These are phyloP conservation scores for Epichloe uncinata DNA, from an alignment of 2,329 filamentous ascomycete species.

Conservation along the genomic window DNA sequence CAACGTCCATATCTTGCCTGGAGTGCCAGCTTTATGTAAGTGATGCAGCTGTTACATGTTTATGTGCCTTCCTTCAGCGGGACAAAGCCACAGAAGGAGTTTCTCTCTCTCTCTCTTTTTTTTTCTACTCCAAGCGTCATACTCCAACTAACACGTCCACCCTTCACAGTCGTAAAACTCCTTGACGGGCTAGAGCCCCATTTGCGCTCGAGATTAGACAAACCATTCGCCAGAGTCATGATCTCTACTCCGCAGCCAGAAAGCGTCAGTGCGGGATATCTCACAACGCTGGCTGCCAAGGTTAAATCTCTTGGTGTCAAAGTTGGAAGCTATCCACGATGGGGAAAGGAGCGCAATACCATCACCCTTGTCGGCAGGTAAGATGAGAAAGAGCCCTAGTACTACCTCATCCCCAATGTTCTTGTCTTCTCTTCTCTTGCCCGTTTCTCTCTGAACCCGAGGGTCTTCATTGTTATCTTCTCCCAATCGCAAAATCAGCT, in stretches of 20 bases:
- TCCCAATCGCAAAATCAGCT: not conserved
- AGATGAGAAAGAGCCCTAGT: not conserved
- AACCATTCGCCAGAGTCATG: conserved; percentile 41
- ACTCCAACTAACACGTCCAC: no score
- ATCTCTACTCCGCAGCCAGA: conserved; percentile 82
- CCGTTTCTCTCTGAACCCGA: no score
- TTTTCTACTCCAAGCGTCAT: no score
- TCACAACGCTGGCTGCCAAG: no score
- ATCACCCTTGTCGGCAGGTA: conserved; percentile 69
- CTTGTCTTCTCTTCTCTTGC: no score
- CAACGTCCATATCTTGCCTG: conserved; percentile 86
- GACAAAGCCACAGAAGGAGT: no score
- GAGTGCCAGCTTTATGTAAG: conserved; percentile 68
- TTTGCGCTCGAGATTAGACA: conserved; percentile 54
- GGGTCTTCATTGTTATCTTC: no score
- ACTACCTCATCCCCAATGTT: no score
- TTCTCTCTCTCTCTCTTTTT: no score
- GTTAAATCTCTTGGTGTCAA: conserved; percentile 45
- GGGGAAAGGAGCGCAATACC: conserved; percentile 78
- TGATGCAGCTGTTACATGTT: not conserved
- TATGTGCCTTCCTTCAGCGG: no score
- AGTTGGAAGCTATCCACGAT: conserved; percentile 88
- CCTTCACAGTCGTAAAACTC: conserved; percentile 24
- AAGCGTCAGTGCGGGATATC: conserved; percentile 54
- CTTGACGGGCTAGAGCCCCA: conserved; percentile 62